Percentiles rank a stretch among this genome's conserved stretches.
These are phyloP conservation scores for Furcasterigmium furcatum DNA, from an alignment of 2,329 filamentous ascomycete species.

Conservation along the genomic window DNA sequence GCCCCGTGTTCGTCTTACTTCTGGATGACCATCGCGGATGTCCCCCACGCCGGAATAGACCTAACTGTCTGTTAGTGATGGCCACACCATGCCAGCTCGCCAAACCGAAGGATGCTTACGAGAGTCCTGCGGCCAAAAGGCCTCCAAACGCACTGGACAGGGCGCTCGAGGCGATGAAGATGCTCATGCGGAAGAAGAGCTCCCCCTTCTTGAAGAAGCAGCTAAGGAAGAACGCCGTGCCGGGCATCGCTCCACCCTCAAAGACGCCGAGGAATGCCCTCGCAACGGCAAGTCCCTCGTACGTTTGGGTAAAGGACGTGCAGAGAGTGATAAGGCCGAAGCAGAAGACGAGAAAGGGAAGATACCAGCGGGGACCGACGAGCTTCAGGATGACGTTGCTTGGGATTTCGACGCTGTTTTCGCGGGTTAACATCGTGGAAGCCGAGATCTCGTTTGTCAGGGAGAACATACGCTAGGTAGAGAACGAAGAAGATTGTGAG, in stretches of 20 bases:
- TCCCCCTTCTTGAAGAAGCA: not conserved
- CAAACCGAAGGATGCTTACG: not conserved
- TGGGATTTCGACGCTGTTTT: not conserved
- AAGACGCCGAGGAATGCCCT: not conserved
- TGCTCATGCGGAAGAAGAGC: not conserved
- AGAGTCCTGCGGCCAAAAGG: not conserved
- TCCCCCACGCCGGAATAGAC: no score
- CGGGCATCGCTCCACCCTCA: not conserved
- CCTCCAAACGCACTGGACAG: not conserved
- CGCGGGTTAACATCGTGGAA: not conserved
- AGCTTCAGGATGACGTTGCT: not conserved
- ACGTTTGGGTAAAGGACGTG: not conserved
- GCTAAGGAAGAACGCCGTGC: not conserved
- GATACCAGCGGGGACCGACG: not conserved
- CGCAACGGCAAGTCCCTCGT: not conserved
- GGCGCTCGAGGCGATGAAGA: not conserved
- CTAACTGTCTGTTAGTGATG: no score
- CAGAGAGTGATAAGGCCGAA: not conserved
- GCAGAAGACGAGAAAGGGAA: not conserved
- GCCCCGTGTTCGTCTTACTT: no score
- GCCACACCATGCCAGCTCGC: no score
- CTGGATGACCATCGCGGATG: no score
- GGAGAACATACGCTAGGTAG: conserved; percentile 21
- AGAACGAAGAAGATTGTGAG: conserved; percentile 38
- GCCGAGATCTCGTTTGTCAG: no score